Evolutionary conservation across 768 basidiomycete genomes (phyloP), one percentile per base, ranked within the genome.

Genomic region (Inosperma sp.): DNA sequence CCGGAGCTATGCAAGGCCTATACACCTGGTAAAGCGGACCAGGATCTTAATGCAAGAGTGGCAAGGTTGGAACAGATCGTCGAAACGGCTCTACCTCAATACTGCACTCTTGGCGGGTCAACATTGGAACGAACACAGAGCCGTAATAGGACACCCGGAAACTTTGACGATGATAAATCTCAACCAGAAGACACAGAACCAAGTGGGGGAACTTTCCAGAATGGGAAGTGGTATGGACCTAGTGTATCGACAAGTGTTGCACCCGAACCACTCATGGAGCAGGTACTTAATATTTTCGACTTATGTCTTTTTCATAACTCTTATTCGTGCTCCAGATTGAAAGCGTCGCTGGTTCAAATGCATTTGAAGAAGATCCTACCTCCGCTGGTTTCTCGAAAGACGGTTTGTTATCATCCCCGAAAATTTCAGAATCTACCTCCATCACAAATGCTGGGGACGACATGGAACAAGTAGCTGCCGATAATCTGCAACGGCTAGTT

Each of bases 1-100:
- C 89, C 89, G 25, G 88, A 91, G 52, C 71, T 92, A 35, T 93
- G 89, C 72, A 88, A 88, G 64, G 84, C 89, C 0, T 93, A 93
- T 62, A 91, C 87, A 6, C 90, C 89, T 8, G 89, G 89, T 50
- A 92, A 91, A 64, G 74, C 81, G 13, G 90, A 92, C 66, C 86
- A 89, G 62, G 88, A 93, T 66, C 70, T 93, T 40, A 81, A 77
- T 58, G 78, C 80, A 35, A 83, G 89, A 42, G 68, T 93, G 34
- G 73, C 84, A 30, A 77, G 89, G 51, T 73, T 93, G 16, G 89
- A 93, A 63, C 83, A 86, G 56, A 88, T 93, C 44, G 76, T 93
- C 37, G 89, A 91, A 58, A 70, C 77, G 55, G 89, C 88, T 3
- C 66, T 93, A 5, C 89, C 89, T 25, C 87, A 91, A 49, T 88